Conservation (phyloP, 768 basidiomycete genomes). For the Trametes villosa region DNA sequence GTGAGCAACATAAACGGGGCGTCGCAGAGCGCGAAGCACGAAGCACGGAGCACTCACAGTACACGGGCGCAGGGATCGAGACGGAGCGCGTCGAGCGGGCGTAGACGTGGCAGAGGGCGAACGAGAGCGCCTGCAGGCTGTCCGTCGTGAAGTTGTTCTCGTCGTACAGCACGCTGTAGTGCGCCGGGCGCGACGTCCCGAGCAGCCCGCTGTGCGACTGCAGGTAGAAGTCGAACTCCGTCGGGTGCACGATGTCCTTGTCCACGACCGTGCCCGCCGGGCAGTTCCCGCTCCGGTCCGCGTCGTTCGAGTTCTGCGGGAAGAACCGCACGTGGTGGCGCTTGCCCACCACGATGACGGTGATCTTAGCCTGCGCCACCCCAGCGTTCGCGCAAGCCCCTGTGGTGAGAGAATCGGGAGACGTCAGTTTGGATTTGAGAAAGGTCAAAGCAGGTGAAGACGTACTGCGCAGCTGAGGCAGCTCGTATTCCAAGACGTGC, state of each 20-base stretch:
- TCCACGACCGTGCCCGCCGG: slow-evolving; percentile 82
- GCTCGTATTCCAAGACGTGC: slow-evolving; percentile 50
- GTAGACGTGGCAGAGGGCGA: slow-evolving; percentile 80
- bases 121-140: slow-evolving; percentile 70
- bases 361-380: slow-evolving; percentile 66
- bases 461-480: slow-evolving; percentile 25
- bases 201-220: slow-evolving; percentile 78
- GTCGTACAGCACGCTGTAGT: slow-evolving; percentile 56
- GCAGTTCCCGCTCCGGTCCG: slow-evolving; percentile 73
- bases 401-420: slow-evolving; percentile 32
- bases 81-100: slow-evolving; percentile 81
- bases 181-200: slow-evolving; percentile 73
- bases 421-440: slow-evolving; percentile 11
- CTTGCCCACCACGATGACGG: slow-evolving; percentile 81
- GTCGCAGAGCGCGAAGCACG: not conserved
- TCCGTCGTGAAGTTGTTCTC: slow-evolving; percentile 72
- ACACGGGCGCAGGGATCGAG: slow-evolving; percentile 82
- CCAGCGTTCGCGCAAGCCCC: slow-evolving; percentile 62
- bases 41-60: slow-evolving; percentile 53
- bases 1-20: not conserved
- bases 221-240: slow-evolving; percentile 79
- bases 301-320: slow-evolving; percentile 47
- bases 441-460: not conserved
- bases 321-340: slow-evolving; percentile 72
- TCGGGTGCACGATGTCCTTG: slow-evolving; percentile 66